Percentiles rank a stretch among this genome's conserved stretches.
phyloP scores from a whole-genome alignment of 768 basidiomycete species.

The Pisolithus albus region DNA sequence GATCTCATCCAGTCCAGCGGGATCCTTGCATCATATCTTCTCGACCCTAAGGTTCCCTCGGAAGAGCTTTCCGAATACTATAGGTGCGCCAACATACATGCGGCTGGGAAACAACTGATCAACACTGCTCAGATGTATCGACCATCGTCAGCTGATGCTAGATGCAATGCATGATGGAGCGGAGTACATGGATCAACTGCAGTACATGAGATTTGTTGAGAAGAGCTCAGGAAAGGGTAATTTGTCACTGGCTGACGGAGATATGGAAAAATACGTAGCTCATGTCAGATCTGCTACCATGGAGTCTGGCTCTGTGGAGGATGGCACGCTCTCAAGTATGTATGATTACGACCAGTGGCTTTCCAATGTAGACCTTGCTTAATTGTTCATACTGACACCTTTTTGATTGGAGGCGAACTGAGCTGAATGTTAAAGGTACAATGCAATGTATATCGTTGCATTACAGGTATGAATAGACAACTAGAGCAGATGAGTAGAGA shows the following conservation, averaged over 20 bases:
- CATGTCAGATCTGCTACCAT: constrained; percentile 13
- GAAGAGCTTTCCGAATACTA: constrained; percentile 68
- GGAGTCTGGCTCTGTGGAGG: neutral
- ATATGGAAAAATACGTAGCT: constrained; percentile 13
- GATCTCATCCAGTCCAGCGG: constrained; percentile 42
- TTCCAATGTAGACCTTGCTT: neutral
- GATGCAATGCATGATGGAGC: constrained; percentile 47
- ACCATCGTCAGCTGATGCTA: constrained; percentile 61
- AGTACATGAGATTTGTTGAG: constrained; percentile 48
- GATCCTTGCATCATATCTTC: constrained; percentile 46
- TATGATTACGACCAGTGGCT: constrained; percentile 19
- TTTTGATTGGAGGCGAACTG: too few relatives aligned
- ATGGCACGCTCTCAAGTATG: neutral
- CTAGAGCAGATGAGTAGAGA: too few relatives aligned
- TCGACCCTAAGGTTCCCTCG: constrained; percentile 58
- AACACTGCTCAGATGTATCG: constrained; percentile 52
- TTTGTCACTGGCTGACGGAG: constrained; percentile 5
- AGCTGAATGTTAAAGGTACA: too few relatives aligned
- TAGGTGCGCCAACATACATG: constrained; percentile 36
- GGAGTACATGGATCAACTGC: constrained; percentile 52
- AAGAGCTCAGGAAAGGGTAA: constrained; percentile 25
- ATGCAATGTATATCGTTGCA: too few relatives aligned
- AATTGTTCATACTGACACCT: neutral
- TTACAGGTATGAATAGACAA: too few relatives aligned
- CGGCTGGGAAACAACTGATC: neutral